These are phyloP conservation scores for Vickermania spadyakhi DNA, from an alignment of 208 protist genomes.

Conservation along the genomic window DNA sequence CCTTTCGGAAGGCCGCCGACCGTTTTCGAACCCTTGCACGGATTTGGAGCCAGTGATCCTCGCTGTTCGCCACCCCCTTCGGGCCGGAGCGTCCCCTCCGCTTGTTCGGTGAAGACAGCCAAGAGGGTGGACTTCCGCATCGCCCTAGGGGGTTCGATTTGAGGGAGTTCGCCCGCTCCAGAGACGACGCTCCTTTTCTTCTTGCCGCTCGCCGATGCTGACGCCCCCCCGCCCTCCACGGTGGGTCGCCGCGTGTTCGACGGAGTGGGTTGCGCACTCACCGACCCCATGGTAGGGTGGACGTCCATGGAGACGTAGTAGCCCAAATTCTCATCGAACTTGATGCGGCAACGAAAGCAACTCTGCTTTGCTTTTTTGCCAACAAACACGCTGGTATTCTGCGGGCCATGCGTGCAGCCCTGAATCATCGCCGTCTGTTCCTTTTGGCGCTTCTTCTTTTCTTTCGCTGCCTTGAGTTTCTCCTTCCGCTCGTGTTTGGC, in stretches of 20 bases:
- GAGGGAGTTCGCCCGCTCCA: too few relatives aligned
- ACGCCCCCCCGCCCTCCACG: conserved; percentile 5
- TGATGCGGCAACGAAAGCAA: conserved; percentile 54
- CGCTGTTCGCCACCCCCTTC: too few relatives aligned
- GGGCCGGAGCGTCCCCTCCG: too few relatives aligned
- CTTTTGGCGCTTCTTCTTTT: conserved; percentile 22
- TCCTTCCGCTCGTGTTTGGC: conserved; percentile 26
- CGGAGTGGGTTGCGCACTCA: neutral
- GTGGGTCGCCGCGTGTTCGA: conserved; percentile 10
- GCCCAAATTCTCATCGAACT: conserved; percentile 48
- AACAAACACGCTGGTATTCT: conserved; percentile 46
- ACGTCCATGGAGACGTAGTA: conserved; percentile 62
- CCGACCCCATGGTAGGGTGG: too few relatives aligned
- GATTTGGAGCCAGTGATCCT: too few relatives aligned
- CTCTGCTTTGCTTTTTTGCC: conserved; percentile 25
- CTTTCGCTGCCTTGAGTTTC: conserved; percentile 14
- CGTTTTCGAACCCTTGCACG: too few relatives aligned
- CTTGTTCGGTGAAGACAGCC: too few relatives aligned
- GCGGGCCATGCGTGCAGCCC: conserved; percentile 48
- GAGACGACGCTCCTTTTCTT: too few relatives aligned
- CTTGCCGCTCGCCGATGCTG: too few relatives aligned
- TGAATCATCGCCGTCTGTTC: conserved; percentile 48
- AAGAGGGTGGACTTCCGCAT: too few relatives aligned
- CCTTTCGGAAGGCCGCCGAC: too few relatives aligned
- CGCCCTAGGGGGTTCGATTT: too few relatives aligned